Evolutionary conservation across 306 rosid species (phyloP), one percentile per base, ranked within the genome.

Genomic region (Pachyrhizus erosus): DNA sequence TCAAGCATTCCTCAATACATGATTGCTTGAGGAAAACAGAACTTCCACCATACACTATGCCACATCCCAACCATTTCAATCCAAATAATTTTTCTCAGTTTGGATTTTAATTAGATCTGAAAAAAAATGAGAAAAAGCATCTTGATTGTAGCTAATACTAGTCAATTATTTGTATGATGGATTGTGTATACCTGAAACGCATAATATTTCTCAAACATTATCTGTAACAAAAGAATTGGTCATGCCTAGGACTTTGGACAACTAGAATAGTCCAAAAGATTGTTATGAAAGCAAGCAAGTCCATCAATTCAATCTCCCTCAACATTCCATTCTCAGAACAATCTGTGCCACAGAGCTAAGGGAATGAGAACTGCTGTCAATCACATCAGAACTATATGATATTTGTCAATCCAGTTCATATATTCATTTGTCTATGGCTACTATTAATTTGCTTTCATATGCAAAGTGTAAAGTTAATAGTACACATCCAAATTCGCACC

Each of bases 401-500:
- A 78, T 67, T 57, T 49, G 15, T 51, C 68, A 21, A 43, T 51
- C 55, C 46, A 49, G 29, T 52, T 52, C 20, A 29, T 15, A 31
- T 33, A 79, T 78, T 42, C 42, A 49, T 66, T 67, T 58, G 18
- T 66, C 75, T 49, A 12, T 20, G 17, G 66, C 46, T 49, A 23
- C 58, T 66, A 54, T 74, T 9, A 42, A 42, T 42, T 34, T 52
- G 11, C 26, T 31, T 66, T 17, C 23, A 31, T 68, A 68, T 11
- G 73, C 24, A 9, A 77, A 46, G 49, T 64, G 21, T 27, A 54
- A 77, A 45, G 24, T 23, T 14, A 46, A 51, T 31, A 39, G 49
- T 18, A 40, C 52, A 18, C 29, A 37, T n/a, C 49, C 49, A 34
- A 67, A 67, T 34, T 67, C 27, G 0, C 46, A 2, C 46, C 46